Evolutionary conservation across 257 asterid genomes (phyloP), one percentile per base, ranked within the genome.

Genomic region (Lithospermum erythrorhizon): DNA sequence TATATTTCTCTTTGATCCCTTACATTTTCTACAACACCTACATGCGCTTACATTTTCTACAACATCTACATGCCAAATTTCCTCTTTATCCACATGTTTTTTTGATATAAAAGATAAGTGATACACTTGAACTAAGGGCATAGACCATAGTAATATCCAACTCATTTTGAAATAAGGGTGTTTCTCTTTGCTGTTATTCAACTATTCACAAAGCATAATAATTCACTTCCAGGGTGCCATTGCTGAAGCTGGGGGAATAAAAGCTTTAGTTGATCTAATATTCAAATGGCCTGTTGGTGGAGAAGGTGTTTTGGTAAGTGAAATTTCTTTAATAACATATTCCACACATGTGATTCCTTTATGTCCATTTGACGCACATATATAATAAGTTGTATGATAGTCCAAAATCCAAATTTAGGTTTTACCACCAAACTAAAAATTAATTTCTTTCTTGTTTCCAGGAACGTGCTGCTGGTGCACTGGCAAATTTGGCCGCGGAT

Each of bases 401-500:
- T 41, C 18, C 18, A 41, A 41, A 41, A 13, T 15, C 17, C 29
- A 49, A 55, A 53, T 48, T 53, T 9, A 5, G 16, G 25, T 2
- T 3, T 3, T 52, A n/a, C 23, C 14, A n/a, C 11, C 15, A 20
- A 22, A 19, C 23, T 53, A 5, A 19, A n/a, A 1, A 1, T 52
- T n/a, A 20, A 8, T 20, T 5, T 19, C 25, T 6, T 53, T 19
- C 24, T 49, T 66, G 35, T 52, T 62, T 61, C 65, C 73, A 90
- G 97, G 97, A 90, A 75, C 95, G 95, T 57, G 96, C 94, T 0
- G 94, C 96, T 73, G 96, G 96, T 55, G 95, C 94, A 45, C 67
- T 90, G 61, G 97, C 97, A n/a, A 90, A 90, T 78, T 72, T 90
- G 77, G 96, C 97, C 18, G 97, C 97, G 59, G 97, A 90, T 74